Base-by-base conservation (phyloP, 306 rosid species). In the Argentina anserina region DNA sequence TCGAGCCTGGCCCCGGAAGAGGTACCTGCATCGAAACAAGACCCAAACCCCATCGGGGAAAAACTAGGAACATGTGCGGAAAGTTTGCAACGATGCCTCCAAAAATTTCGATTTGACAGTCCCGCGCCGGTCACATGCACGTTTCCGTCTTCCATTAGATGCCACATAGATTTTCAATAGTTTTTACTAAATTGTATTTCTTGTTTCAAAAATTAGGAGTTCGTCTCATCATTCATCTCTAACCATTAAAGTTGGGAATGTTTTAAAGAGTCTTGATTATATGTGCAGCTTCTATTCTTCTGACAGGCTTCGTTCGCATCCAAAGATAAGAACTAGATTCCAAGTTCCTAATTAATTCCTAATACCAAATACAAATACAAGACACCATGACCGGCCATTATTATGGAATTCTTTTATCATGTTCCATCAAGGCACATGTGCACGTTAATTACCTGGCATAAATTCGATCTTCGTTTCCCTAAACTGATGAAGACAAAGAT, bases 71-170 rank as follows among this genome's bases (percentile, higher is more conserved):
- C n/a, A n/a, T n/a, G n/a, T n/a, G n/a, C n/a, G n/a, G n/a, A n/a
- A n/a, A n/a, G n/a, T n/a, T n/a, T 68, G 88, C 99, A 90, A 39
- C 97, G 96, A 79, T 89, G 86, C 86, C 88, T 94, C 99, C 99
- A 94, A 83, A 94, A 94, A n/a, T n/a, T 80, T 94, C 99, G 58
- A 94, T 81, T 83, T 94, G 96, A 79, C 97, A 90, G 74, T 91
- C 97, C 85, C 97, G n/a, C n/a, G n/a, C n/a, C n/a, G 80, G 80
- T 94, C 97, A 97, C 99, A 91, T 67, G 97, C 96, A 42, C 90
- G 97, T 85, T 90, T 94, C 80, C 97, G 77, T 71, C 86, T 90
- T 83, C 99, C 99, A 86, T 80, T 89, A 67, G 92, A 81, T 60
- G 80, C 37, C 49, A 74, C 90, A 78, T 91, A 94, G 60, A 94